phyloP scores from a whole-genome alignment of 2,329 filamentous ascomycete genomes.

The Colletotrichum camelliae region DNA sequence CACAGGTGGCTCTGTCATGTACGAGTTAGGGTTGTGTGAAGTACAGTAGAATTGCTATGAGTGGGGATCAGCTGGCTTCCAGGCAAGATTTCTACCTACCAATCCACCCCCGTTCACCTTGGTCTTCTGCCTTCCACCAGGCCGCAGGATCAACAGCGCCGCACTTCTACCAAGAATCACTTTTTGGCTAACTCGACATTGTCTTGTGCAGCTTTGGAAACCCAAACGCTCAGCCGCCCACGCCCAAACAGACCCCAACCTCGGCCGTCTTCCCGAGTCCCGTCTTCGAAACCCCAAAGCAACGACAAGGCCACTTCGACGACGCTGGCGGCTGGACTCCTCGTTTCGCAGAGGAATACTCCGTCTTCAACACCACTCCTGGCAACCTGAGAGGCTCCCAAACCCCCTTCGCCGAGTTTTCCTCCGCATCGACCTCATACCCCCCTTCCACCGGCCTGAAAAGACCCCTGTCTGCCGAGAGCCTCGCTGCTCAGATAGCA shows the following conservation, averaged over 20 bases:
- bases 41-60: slow-evolving; percentile 60
- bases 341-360: slow-evolving; percentile 68
- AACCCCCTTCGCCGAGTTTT: slow-evolving; percentile 51
- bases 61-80: slow-evolving; percentile 60
- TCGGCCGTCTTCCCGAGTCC: slow-evolving; percentile 59
- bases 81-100: slow-evolving; percentile 47
- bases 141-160: slow-evolving; percentile 4
- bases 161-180: slow-evolving; percentile 14
- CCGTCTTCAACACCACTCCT: slow-evolving; percentile 69
- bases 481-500: slow-evolving; percentile 55
- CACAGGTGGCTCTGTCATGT: slow-evolving; percentile 22
- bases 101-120: slow-evolving; percentile 10
- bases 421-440: slow-evolving; percentile 36
- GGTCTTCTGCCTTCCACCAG: slow-evolving; percentile 20
- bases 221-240: slow-evolving; percentile 65
- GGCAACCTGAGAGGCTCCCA: slow-evolving; percentile 58
- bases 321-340: slow-evolving; percentile 62
- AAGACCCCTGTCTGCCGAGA: slow-evolving; percentile 55
- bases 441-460: slow-evolving; percentile 47
- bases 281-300: slow-evolving; percentile 62
- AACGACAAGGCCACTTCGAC: slow-evolving; percentile 50
- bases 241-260: slow-evolving; percentile 62
- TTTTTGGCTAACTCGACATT: slow-evolving; percentile 38
- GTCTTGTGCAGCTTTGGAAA: slow-evolving; percentile 61
- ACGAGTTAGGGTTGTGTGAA: slow-evolving; percentile 23